Evolutionary conservation across 306 rosid genomes (phyloP).

Genomic region (Sophora flavescens): DNA sequence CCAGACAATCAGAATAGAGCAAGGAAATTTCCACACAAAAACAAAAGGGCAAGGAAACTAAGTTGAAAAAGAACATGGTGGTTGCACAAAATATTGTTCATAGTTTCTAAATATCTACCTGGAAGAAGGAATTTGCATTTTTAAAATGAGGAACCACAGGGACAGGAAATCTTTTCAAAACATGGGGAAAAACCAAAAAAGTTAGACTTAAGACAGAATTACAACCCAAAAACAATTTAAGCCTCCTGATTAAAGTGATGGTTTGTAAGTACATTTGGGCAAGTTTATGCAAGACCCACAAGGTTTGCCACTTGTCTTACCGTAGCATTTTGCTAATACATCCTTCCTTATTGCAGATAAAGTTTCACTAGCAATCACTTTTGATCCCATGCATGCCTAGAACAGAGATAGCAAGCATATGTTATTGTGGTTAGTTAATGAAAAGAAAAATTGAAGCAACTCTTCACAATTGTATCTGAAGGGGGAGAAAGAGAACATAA

Average conservation of each 20-base stretch:
- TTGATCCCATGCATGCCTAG: constrained; percentile 90
- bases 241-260: neutral
- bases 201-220: constrained; percentile 13
- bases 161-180: constrained; percentile 21
- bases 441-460: constrained; percentile 15
- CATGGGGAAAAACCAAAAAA: neutral
- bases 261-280: constrained; percentile 3
- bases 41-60: constrained; percentile 13
- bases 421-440: constrained; percentile 40
- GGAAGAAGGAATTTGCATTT: constrained; percentile 26
- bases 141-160: constrained; percentile 20
- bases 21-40: too few species aligned
- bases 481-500: constrained; percentile 29
- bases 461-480: constrained; percentile 20
- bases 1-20: constrained; percentile 13
- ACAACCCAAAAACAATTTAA: constrained; percentile 20
- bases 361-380: constrained; percentile 92
- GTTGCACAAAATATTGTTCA: neutral
- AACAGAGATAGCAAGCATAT: constrained; percentile 34
- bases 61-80: constrained; percentile 19
- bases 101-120: constrained; percentile 37
- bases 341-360: constrained; percentile 93
- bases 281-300: constrained; percentile 15
- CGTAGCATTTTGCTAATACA: constrained; percentile 94
- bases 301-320: constrained; percentile 54